Conservation (phyloP, 2,329 filamentous ascomycete genomes). For the Fusarium sp. region DNA sequence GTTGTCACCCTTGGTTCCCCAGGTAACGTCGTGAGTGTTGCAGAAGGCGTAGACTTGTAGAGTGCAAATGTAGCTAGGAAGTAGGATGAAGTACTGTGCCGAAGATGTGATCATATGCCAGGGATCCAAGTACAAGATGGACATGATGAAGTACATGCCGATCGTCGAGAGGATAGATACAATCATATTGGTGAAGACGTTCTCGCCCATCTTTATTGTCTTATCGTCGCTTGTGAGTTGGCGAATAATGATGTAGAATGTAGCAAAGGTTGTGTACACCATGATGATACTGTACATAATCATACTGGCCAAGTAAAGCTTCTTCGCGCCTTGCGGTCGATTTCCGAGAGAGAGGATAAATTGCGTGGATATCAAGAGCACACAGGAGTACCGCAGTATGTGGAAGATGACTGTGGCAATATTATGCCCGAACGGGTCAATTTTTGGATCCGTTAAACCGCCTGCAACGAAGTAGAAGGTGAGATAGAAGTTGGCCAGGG, state of each 20-base stretch:
- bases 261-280: slow-evolving; percentile 92
- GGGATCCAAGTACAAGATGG: slow-evolving; percentile 94
- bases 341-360: slow-evolving; percentile 98
- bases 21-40: slow-evolving; percentile 51
- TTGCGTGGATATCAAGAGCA: slow-evolving; percentile 91
- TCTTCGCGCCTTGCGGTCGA: slow-evolving; percentile 92
- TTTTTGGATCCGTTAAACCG: slow-evolving; percentile 79
- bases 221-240: slow-evolving; percentile 71
- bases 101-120: slow-evolving; percentile 99
- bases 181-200: slow-evolving; percentile 95
- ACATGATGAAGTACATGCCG: slow-evolving; percentile 96
- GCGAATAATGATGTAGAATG: slow-evolving; percentile 88
- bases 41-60: slow-evolving; percentile 97
- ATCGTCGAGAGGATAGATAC: slow-evolving; percentile 90
- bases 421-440: slow-evolving; percentile 93
- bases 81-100: slow-evolving; percentile 89
- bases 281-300: slow-evolving; percentile 94
- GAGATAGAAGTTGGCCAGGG: slow-evolving; percentile 97
- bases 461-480: slow-evolving; percentile 99
- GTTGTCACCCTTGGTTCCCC: slow-evolving; percentile 92
- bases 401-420: slow-evolving; percentile 89
- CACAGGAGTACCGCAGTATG: slow-evolving; percentile 85
- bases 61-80: slow-evolving; percentile 96
- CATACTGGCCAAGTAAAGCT: slow-evolving; percentile 89
- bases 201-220: slow-evolving; percentile 77